phyloP scores from a whole-genome alignment of 2,329 filamentous ascomycete species.

The Fusarium mexicanum region DNA sequence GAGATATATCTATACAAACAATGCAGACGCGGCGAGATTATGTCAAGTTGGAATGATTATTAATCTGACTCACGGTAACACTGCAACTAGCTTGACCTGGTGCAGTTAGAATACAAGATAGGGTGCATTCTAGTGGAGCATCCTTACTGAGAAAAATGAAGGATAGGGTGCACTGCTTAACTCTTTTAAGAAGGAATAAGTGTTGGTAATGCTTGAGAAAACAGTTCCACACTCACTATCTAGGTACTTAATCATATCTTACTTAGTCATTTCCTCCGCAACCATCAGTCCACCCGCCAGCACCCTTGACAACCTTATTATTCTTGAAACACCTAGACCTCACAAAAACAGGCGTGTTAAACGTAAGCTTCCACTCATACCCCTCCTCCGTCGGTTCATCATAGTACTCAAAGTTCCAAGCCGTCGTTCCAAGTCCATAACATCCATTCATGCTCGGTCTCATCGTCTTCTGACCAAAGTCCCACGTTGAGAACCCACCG shows the following conservation, averaged over 20 bases:
- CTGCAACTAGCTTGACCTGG: neutral
- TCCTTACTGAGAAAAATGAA: rapidly evolving
- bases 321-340: constrained; percentile 1
- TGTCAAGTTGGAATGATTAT: neutral
- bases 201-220: too few relatives aligned
- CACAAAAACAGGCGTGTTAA: neutral
- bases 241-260: rapidly evolving
- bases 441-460: neutral
- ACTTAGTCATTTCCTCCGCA: constrained; percentile 1
- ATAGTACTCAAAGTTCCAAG: constrained; percentile 5
- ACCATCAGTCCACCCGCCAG: neutral
- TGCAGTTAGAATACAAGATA: neutral
- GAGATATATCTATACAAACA: neutral
- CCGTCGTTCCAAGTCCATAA: neutral
- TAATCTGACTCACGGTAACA: neutral
- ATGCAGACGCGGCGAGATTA: neutral
- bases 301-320: neutral
- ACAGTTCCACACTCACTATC: too few relatives aligned
- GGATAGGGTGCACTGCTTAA: neutral
- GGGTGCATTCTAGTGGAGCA: neutral
- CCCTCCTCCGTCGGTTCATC: neutral
- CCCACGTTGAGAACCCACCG: neutral
- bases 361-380: constrained; percentile 2
- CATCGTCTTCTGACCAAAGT: constrained; percentile 5
- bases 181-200: too few relatives aligned